A percentile compares a stretch with the other conserved stretches of the same genome.
Evolutionary conservation across 495 filamentous ascomycete species (phyloP).

Genomic region (Hyaloscypha variabilis): DNA sequence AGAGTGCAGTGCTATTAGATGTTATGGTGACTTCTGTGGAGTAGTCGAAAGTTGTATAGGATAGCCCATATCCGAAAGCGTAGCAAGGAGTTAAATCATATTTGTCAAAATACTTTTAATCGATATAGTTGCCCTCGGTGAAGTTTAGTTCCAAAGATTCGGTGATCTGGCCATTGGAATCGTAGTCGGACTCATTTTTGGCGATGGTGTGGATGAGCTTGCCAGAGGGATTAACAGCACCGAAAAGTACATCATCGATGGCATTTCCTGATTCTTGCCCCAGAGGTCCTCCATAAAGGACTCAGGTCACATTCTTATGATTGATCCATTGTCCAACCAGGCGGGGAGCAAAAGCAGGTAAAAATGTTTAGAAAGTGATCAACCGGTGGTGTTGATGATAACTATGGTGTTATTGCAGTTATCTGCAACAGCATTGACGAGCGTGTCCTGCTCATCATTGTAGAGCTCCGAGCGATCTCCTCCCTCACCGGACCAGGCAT

Average conservation of each 20-base stretch:
- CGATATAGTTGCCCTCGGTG: conserved; percentile 83
- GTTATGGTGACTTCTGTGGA: conserved; percentile 43
- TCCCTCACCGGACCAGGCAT: conserved; percentile 13
- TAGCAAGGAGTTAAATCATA: conserved; percentile 73
- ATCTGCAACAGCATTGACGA: conserved; percentile 9
- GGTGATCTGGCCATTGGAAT: conserved; percentile 50
- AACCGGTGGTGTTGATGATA: background rate
- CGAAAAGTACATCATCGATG: conserved; percentile 86
- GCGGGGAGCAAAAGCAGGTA: background rate
- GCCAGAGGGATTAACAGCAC: conserved; percentile 78
- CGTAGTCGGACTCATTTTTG: conserved; percentile 73
- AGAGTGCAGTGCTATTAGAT: conserved; percentile 67
- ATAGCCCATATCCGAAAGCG: conserved; percentile 87
- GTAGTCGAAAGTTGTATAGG: conserved; percentile 86
- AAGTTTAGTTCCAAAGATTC: conserved; percentile 72
- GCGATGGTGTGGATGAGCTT: conserved; percentile 88
- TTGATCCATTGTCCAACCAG: conserved; percentile 11
- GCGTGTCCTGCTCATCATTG: conserved; percentile 3
- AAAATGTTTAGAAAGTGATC: too few relatives aligned
- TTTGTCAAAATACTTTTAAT: conserved; percentile 83
- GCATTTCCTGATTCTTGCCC: conserved; percentile 89
- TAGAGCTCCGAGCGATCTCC: conserved; percentile 11
- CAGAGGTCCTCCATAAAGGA: conserved; percentile 88
- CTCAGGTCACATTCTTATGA: conserved; percentile 6
- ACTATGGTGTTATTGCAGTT: conserved; percentile 19